phyloP scores from a whole-genome alignment of 2,329 filamentous ascomycete species.

The Nannizziopsis barbatae region DNA sequence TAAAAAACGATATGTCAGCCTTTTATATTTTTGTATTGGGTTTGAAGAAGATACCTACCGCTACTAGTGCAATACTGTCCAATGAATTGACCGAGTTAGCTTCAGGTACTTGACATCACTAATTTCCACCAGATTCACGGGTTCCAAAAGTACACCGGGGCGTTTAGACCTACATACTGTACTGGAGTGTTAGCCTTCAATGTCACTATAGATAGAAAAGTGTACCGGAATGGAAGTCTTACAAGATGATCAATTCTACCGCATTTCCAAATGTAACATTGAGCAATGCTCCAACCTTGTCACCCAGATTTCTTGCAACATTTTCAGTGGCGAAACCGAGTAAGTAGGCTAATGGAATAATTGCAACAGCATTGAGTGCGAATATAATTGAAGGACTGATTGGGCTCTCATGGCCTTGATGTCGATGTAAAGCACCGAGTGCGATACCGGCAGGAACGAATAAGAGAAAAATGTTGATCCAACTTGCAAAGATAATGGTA shows the following conservation, averaged over 20 bases:
- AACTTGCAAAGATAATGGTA: constrained; percentile 28
- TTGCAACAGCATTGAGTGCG: constrained; percentile 85
- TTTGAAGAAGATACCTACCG: constrained; percentile 35
- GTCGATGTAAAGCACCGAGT: constrained; percentile 9
- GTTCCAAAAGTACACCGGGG: neutral
- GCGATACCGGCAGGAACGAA: constrained; percentile 62
- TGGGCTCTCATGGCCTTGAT: constrained; percentile 38
- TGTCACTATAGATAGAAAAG: constrained; percentile 18
- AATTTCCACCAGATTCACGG: neutral
- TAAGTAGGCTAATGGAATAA: constrained; percentile 78
- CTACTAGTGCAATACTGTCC: constrained; percentile 60
- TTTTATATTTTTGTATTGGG: too few relatives aligned
- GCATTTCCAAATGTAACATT: constrained; percentile 90
- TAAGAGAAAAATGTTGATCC: constrained; percentile 73
- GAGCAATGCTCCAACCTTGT: constrained; percentile 75
- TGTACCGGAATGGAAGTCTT: neutral
- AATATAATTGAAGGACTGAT: constrained; percentile 58
- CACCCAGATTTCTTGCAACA: constrained; percentile 61
- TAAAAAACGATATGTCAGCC: constrained; percentile 58
- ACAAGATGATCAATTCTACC: constrained; percentile 70
- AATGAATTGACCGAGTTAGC: neutral
- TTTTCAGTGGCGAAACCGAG: constrained; percentile 85
- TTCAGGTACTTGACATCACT: neutral
- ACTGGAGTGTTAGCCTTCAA: constrained; percentile 17
- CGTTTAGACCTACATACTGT: constrained; percentile 13